Conservation (phyloP, 2,329 filamentous ascomycete species). For the Fusarium zealandicum region DNA sequence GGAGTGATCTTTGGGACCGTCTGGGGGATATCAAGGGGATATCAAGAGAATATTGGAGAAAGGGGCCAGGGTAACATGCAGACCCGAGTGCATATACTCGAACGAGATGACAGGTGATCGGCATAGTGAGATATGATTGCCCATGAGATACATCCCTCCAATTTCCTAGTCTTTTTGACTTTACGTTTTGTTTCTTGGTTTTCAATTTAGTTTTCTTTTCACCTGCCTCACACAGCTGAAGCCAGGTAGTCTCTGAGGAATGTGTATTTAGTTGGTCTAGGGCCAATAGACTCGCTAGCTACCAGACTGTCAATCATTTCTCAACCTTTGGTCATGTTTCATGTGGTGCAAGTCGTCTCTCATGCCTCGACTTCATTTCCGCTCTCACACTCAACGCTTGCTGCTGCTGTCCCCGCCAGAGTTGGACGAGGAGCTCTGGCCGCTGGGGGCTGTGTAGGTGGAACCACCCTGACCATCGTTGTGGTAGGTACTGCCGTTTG, state of each 20-base stretch:
- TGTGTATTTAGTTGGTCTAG: slow-evolving; percentile 6
- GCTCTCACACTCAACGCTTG: slow-evolving; percentile 21
- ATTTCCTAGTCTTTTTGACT: slow-evolving; percentile 4
- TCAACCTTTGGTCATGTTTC: not conserved
- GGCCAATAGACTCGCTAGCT: slow-evolving; percentile 20
- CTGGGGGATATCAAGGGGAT: not conserved
- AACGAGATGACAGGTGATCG: not conserved
- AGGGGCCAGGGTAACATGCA: not conserved
- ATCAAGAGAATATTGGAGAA: no score
- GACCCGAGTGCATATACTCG: slow-evolving; percentile 1
- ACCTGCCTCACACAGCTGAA: not conserved
- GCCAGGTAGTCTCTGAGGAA: not conserved
- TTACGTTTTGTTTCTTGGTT: not conserved
- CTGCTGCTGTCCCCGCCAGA: slow-evolving; percentile 9
- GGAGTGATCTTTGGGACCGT: not conserved
- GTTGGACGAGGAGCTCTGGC: slow-evolving; percentile 30
- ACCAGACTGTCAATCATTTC: slow-evolving; percentile 6
- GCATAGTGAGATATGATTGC: slow-evolving; percentile 1
- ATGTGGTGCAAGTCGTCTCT: not conserved
- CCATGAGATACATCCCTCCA: not conserved
- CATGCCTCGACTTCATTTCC: not conserved
- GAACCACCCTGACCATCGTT: slow-evolving; percentile 65
- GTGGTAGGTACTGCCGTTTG: slow-evolving; percentile 73
- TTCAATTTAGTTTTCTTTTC: no score
- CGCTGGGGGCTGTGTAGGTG: slow-evolving; percentile 66